Conservation (phyloP, 169 alveolate genomes). For the Plasmodium gaboni region DNA sequence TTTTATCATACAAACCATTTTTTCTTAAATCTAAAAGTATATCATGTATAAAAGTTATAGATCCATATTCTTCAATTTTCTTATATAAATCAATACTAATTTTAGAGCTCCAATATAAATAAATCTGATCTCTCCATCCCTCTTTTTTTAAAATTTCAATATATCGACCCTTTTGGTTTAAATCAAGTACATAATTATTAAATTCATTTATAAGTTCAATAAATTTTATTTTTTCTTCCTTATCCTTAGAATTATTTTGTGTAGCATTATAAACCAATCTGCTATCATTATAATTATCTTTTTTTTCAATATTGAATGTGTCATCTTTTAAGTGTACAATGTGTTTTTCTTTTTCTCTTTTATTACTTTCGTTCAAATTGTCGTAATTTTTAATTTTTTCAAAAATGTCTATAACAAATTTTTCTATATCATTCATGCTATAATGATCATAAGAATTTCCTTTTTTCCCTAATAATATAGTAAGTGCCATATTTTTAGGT, state of each 20-base stretch:
- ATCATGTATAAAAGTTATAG: constrained; percentile 46
- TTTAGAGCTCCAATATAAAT: constrained; percentile 73
- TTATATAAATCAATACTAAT: constrained; percentile 53
- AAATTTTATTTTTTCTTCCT: constrained; percentile 16
- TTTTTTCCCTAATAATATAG: constrained; percentile 55
- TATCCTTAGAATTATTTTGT: constrained; percentile 7
- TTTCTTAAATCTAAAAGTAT: constrained; percentile 45
- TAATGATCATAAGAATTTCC: constrained; percentile 30
- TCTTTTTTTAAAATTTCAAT: constrained; percentile 58
- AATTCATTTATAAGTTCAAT: constrained; percentile 23
- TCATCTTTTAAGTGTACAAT: constrained; percentile 14
- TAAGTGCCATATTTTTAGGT: constrained; percentile 71
- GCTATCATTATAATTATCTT: constrained; percentile 12
- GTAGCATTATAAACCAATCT: constrained; percentile 13
- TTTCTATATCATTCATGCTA: constrained; percentile 69
- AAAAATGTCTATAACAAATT: constrained; percentile 42
- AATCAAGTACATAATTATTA: constrained; percentile 34
- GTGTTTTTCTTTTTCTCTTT: not conserved
- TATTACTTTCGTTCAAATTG: constrained; percentile 3
- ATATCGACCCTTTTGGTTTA: constrained; percentile 55
- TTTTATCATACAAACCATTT: constrained; percentile 44
- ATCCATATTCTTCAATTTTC: constrained; percentile 65
- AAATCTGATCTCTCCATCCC: constrained; percentile 61
- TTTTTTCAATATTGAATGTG: constrained; percentile 3
- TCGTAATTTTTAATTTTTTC: constrained; percentile 48